Conservation (phyloP, 1,284 basidiomycete genomes). For the Trichosporon coremiiforme region DNA sequence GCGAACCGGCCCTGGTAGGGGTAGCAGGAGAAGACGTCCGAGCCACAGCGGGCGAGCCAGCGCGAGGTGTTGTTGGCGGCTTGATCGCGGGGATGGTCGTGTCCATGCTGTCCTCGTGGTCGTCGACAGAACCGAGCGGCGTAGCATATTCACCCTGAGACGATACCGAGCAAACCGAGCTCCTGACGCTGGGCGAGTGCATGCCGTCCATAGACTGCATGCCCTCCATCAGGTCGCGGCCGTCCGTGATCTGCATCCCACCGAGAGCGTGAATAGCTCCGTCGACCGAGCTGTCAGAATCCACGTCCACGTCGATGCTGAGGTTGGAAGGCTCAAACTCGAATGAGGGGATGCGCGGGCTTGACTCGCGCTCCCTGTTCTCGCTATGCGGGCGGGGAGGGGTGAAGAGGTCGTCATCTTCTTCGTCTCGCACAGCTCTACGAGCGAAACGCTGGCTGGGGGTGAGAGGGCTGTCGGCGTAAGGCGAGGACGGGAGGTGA, state of each 20-base stretch:
- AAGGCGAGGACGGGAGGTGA: slow-evolving; percentile 3
- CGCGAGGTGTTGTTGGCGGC: slow-evolving; percentile 17
- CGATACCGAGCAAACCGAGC: slow-evolving; percentile 6
- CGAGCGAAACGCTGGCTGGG: slow-evolving; percentile 17
- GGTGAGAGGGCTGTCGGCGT: slow-evolving; percentile 14
- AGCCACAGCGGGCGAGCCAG: background rate
- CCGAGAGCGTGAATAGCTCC: slow-evolving; percentile 6
- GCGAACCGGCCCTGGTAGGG: slow-evolving; percentile 21
- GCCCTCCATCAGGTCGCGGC: background rate
- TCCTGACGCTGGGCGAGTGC: background rate
- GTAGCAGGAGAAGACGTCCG: slow-evolving; percentile 18
- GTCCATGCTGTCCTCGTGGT: slow-evolving; percentile 18
- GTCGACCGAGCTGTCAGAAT: slow-evolving; percentile 8
- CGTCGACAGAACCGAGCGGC: slow-evolving; percentile 10
- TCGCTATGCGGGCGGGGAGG: slow-evolving; percentile 37
- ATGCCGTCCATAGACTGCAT: slow-evolving; percentile 1
- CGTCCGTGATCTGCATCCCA: slow-evolving; percentile 13
- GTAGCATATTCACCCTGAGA: slow-evolving; percentile 12
- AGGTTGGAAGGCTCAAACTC: slow-evolving; percentile 40
- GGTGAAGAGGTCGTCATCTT: slow-evolving; percentile 44
- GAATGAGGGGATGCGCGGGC: slow-evolving; percentile 51
- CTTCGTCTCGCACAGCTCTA: slow-evolving; percentile 21
- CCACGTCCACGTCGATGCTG: slow-evolving; percentile 23
- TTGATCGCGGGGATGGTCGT: slow-evolving; percentile 5
- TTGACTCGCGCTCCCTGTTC: slow-evolving; percentile 32